Evolutionary conservation across 1,139 yeast genomes (phyloP), one percentile per base, ranked within the genome.

Genomic region (Diutina rugosa): DNA sequence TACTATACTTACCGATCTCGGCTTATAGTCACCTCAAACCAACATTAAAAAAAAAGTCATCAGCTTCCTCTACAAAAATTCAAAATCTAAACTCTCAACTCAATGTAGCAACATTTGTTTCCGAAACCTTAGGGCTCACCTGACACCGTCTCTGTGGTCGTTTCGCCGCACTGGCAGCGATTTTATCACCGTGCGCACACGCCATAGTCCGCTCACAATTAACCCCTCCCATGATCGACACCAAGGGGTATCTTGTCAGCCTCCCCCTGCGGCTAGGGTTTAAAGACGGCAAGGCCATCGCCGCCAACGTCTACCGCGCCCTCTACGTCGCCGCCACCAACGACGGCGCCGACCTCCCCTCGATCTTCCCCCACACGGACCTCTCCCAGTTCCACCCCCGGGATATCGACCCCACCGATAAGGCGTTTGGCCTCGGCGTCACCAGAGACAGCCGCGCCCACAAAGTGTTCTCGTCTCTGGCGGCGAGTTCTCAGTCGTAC

Each of bases 331-430:
- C 44, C 14, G 32, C 35, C 9, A 28, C 49, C 28, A 21, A 45
- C 35, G 44, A 53, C 12, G 55, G 55, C 16, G n/a, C 12, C 6
- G 26, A 41, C n/a, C 44, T 32, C 9, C 38, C 49, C 10, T 35
- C 32, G 38, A 59, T 61, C 10, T 61, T 59, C 51, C 21, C 47
- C 12, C 53, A 30, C 10, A 35, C 41, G 14, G 41, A 35, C n/a
- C 26, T 21, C 46, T 16, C 49, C 21, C 9, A 12, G 28, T 46
- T 46, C 14, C 21, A 6, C 4, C 29, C 16, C 6, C n/a, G n/a
- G 30, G 41, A 35, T 35, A 26, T 46, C n/a, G 46, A 6, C n/a
- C 21, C 12, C n/a, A n/a, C 46, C 21, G 10, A 16, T 10, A 6
- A 6, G 28, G 10, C 18, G 8, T 44, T 44, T 16, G 46, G 26